Base-by-base conservation (phyloP, 2,329 filamentous ascomycete genomes). In the Septoria linicola region DNA sequence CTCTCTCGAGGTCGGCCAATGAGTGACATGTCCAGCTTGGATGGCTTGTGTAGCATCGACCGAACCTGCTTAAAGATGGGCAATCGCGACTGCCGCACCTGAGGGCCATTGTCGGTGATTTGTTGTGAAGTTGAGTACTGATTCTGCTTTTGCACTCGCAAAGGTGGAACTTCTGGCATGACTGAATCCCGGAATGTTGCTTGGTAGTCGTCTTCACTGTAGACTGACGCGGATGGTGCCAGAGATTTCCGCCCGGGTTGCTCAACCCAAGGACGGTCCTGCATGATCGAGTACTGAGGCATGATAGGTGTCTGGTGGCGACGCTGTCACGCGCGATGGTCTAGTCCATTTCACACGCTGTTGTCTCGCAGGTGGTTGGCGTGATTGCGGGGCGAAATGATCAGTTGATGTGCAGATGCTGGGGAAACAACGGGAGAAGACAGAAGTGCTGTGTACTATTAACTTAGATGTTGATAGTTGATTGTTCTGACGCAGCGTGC, bases 271-370 rank as follows among this genome's bases (percentile, higher is more conserved):
- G 63, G 63, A 25, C 59, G 47, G 45, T 67, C 59, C 31, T 59
- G 49, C 37, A 63, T 59, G 42, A 68, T 65, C 57, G 66, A 63
- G 69, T 72, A 58, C 59, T 69, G 54, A 67, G 70, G 54, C 6
- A 19, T 16, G 10, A 6, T 5, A 2, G 14, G 34, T 19, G 14
- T 17, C 11, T 39, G 36, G 36, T 27, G 23, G 23, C 23, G 23
- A 27, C 5, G 23, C 23, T 27, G 23, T 27, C 23, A 27, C 23
- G 23, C 23, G 23, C 23, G 10, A 27, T 5, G 10, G 23, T 27
- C 23, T 10, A 27, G 23, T 5, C 23, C 23, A 27, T 27, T 5
- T 27, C 23, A 27, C 10, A 27, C 23, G 23, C 23, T 5, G 23
- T 27, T 5, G 10, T 27, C 23, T 27, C 23, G 23, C 23, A 27